These are phyloP conservation scores for Debaryomyces coudertii DNA, from an alignment of 1,139 yeast genomes.

Conservation along the genomic window DNA sequence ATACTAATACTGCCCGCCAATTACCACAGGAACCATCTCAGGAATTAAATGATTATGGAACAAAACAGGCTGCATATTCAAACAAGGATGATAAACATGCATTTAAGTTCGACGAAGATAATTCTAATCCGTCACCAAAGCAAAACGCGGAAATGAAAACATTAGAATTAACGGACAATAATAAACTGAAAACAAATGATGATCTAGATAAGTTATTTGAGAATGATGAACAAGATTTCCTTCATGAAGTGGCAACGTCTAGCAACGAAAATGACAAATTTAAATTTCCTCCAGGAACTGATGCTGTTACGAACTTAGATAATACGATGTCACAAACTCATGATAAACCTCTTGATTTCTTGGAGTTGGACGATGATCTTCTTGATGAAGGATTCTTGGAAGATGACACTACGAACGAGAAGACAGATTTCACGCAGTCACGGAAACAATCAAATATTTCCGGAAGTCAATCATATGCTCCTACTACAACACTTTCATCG, in stretches of 20 bases:
- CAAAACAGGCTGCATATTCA: not conserved
- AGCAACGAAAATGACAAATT: not conserved
- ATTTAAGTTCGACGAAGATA: not conserved
- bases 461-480: not conserved
- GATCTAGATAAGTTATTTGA: not conserved
- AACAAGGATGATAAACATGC: not conserved
- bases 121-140: not conserved
- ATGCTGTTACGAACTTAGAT: not conserved
- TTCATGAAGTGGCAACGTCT: not conserved
- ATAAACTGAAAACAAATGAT: not conserved
- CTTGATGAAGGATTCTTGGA: constrained; percentile 33
- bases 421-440: not conserved
- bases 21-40: not conserved
- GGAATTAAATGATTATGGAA: not conserved
- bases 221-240: not conserved
- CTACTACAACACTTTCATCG: not conserved
- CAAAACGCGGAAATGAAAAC: not conserved
- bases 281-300: not conserved
- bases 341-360: constrained; percentile 30
- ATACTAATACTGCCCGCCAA: not conserved
- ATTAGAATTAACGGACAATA: not conserved
- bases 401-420: constrained; percentile 23
- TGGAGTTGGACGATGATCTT: constrained; percentile 55
- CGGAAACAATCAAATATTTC: constrained; percentile 8
- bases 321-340: not conserved